phyloP scores from a whole-genome alignment of 257 asterid species.

The Asclepias syriaca region DNA sequence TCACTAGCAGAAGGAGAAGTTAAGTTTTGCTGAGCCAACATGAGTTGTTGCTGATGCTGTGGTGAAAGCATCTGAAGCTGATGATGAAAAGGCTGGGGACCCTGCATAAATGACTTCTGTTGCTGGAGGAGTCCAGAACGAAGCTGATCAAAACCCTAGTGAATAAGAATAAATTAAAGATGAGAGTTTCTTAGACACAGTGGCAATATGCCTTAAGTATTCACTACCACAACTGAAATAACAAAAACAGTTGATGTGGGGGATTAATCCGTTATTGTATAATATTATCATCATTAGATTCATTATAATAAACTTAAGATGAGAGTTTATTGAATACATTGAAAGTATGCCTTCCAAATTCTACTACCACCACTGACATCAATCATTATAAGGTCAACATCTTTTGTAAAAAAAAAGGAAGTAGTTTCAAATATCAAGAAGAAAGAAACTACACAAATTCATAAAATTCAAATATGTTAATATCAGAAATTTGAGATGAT shows the following conservation, averaged over 20 bases:
- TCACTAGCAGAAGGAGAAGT: slow-evolving; percentile 81
- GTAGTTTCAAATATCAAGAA: background rate
- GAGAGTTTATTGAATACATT: slow-evolving; percentile 1
- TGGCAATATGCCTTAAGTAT: background rate
- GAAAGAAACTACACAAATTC: background rate
- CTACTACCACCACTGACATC: background rate
- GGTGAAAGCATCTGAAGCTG: slow-evolving; percentile 90
- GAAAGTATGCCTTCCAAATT: background rate
- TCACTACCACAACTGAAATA: background rate
- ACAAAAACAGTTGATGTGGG: background rate
- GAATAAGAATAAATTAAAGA: slow-evolving; percentile 4
- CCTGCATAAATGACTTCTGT: slow-evolving; percentile 87
- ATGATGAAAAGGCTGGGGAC: slow-evolving; percentile 76
- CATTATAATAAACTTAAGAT: background rate
- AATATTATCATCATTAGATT: background rate
- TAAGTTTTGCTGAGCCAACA: slow-evolving; percentile 85
- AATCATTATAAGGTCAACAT: too few relatives aligned
- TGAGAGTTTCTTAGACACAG: slow-evolving; percentile 1
- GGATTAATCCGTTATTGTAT: background rate
- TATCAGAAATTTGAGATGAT: background rate
- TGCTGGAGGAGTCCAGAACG: slow-evolving; percentile 94
- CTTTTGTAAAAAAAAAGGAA: background rate
- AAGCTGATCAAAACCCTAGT: slow-evolving; percentile 82
- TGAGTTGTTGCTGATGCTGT: slow-evolving; percentile 96
- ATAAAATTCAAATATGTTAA: background rate